Percentiles rank a stretch among this genome's conserved stretches.
Conservation (phyloP, 2,329 filamentous ascomycete species). For the Colletotrichum sp. region DNA sequence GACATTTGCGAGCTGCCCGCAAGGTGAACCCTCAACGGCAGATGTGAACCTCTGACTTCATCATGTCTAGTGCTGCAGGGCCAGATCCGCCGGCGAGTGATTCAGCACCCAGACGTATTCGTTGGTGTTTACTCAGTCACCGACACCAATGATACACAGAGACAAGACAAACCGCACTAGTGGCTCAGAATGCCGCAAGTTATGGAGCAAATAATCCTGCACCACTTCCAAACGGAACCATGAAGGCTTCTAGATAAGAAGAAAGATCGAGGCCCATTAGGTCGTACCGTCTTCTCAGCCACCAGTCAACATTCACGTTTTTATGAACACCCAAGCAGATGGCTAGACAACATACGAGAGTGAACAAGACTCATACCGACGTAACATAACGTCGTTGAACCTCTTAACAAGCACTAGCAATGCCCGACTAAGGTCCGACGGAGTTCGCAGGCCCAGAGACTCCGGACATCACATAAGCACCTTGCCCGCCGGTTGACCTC, state of each 20-base stretch:
- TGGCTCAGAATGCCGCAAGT: neutral
- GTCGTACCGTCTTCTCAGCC: neutral
- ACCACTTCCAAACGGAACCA: neutral
- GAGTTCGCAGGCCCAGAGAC: neutral
- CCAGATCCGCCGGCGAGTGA: neutral
- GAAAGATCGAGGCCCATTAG: accelerated
- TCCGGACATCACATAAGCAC: neutral
- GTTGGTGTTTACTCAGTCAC: neutral
- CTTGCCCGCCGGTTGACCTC: neutral
- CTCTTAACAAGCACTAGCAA: neutral
- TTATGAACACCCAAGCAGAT: neutral
- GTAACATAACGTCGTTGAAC: neutral
- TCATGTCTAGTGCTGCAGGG: neutral
- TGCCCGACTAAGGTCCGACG: neutral
- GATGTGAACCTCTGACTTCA: neutral
- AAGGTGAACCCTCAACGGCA: too few relatives aligned
- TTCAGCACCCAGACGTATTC: neutral
- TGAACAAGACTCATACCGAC: neutral
- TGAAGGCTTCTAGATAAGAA: neutral
- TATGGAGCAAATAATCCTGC: neutral
- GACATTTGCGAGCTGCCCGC: too few relatives aligned
- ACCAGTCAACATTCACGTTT: neutral
- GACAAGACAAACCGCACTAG: neutral
- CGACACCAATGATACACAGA: neutral
- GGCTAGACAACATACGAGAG: neutral